phyloP scores from a whole-genome alignment of 1,284 basidiomycete genomes.

The Rhodotorula sp. region DNA sequence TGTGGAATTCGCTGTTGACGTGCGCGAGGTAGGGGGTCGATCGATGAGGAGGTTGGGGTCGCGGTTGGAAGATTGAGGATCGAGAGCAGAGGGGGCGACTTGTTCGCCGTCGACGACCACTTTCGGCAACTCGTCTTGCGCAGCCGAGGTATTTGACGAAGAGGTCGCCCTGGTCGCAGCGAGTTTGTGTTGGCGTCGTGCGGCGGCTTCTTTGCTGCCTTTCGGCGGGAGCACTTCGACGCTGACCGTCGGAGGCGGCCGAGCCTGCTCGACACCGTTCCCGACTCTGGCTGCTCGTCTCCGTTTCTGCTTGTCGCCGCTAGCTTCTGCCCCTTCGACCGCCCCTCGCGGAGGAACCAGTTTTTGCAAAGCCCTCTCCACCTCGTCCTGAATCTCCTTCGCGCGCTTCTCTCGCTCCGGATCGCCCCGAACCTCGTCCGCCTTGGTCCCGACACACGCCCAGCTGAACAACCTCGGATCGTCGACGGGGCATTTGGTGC shows the following conservation, averaged over 20 bases:
- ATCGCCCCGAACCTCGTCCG: constrained; percentile 37
- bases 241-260: constrained; percentile 2
- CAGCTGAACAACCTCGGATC: constrained; percentile 65
- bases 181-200: not conserved
- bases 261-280: not conserved
- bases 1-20: not conserved
- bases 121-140: not conserved
- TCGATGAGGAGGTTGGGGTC: not conserved
- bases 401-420: constrained; percentile 14
- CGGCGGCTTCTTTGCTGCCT: not conserved
- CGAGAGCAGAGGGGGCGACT: not conserved
- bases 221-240: constrained; percentile 16
- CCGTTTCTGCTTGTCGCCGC: too few relatives aligned
- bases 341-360: constrained; percentile 9
- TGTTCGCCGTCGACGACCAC: not conserved
- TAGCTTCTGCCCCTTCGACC: not conserved
- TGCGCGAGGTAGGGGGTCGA: not conserved
- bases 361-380: constrained; percentile 14
- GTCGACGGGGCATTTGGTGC: constrained; percentile 63
- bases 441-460: constrained; percentile 75
- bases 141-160: too few relatives aligned
- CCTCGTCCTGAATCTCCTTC: constrained; percentile 6
- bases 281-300: not conserved
- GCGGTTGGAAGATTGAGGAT: not conserved
- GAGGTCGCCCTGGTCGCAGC: not conserved